Evolutionary conservation across 2,329 filamentous ascomycete genomes (phyloP), one percentile per base, ranked within the genome.

Genomic region (Clonostachys sp.): DNA sequence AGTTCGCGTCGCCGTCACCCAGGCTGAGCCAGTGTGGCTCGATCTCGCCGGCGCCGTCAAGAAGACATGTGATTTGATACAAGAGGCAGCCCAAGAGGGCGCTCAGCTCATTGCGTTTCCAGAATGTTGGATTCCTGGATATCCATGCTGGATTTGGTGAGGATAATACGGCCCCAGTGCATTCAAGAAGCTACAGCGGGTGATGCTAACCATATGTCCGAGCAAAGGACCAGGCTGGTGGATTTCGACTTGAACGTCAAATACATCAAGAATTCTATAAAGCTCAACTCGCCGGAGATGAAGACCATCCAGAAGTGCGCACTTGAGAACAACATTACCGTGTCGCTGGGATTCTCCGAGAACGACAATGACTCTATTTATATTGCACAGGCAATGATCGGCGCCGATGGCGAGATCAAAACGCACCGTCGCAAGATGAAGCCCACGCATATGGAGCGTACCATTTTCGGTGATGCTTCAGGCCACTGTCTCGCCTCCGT

Each of bases 1-100:
- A 12, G 47, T 57, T 13, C 49, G 61, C 34, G 71, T 79, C 6
- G 76, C 72, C 30, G 75, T 76, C 12, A 72, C 77, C 1, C 80
- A 85, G 56, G 72, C 75, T 6, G 81, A 84, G 59, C 79, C 81
- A 0, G 71, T 67, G 2, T 85, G 80, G 80, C 67, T 85, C 8
- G 76, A 86, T 54, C 70, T 85, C 3, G 63, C 72, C 8, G 74
- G 60, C 0, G 68, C 72, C 3, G 74, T 84, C 2, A 58, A 69
- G 2, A 85, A 85, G 58, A 82, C 81, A 8, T 75, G 77, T 53
- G 56, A 62, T 0, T 66, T 84, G 45, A 83, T 86, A 52, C 61
- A 68, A 36, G 73, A 80, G 53, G 82, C 82, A 1, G 74, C 74
- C 1, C 52, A 61, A 6, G 72, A 76, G 41, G 75, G 74, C 2